Evolutionary conservation across 208 protist genomes (phyloP).

Genomic region (Crithidia bombi): DNA sequence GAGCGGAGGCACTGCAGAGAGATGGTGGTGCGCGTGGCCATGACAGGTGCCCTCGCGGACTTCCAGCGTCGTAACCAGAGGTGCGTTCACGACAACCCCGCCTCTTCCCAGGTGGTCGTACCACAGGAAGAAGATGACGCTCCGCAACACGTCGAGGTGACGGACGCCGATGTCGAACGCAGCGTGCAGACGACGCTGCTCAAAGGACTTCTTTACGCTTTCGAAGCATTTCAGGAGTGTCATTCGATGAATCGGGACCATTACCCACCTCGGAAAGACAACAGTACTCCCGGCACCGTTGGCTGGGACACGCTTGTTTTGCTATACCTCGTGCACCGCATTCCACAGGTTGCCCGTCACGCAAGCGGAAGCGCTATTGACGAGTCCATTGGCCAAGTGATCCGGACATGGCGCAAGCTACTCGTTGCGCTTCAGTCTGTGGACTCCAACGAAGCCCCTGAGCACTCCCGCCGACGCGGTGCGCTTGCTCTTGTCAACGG

Average conservation of each 20-base stretch:
- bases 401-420: conserved; percentile 84
- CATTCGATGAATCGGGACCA: conserved; percentile 76
- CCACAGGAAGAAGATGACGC: background rate
- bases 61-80: conserved; percentile 34
- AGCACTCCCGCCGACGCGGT: conserved; percentile 83
- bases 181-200: conserved; percentile 60
- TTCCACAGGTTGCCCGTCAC: conserved; percentile 65
- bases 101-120: background rate
- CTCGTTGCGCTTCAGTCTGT: conserved; percentile 74
- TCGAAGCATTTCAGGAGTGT: conserved; percentile 77
- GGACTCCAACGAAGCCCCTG: conserved; percentile 56
- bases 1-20: conserved; percentile 59
- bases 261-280: conserved; percentile 58
- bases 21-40: conserved; percentile 55
- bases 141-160: background rate
- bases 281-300: conserved; percentile 68
- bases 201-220: conserved; percentile 71
- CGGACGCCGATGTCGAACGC: conserved; percentile 33
- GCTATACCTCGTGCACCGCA: conserved; percentile 79
- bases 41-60: conserved; percentile 59
- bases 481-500: conserved; percentile 82
- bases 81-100: conserved; percentile 18
- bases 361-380: conserved; percentile 70
- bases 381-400: conserved; percentile 63
- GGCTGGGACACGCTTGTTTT: conserved; percentile 88